A percentile compares a stretch with the other conserved stretches of the same genome.
These are phyloP conservation scores for Pulveroboletus sp. DNA, from an alignment of 768 basidiomycete species.

Conservation along the genomic window DNA sequence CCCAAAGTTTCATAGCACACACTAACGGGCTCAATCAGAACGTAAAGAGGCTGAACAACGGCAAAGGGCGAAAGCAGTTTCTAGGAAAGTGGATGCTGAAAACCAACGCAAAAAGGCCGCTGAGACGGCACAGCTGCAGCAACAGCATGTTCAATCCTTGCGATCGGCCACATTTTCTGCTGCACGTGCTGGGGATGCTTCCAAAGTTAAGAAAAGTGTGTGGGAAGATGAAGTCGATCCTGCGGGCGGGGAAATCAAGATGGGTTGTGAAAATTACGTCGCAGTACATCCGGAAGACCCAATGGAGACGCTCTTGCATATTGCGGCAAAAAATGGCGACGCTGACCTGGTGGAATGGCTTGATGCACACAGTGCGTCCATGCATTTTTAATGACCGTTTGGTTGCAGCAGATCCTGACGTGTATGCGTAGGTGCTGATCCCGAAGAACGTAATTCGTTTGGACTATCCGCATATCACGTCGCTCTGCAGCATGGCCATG, in stretches of 20 bases:
- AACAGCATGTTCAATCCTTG: constrained; percentile 49
- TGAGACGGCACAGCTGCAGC: constrained; percentile 44
- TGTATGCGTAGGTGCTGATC: constrained; percentile 56
- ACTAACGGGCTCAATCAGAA: constrained; percentile 30
- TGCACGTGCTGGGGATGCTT: constrained; percentile 52
- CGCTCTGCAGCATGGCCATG: constrained; percentile 52
- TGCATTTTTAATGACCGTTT: constrained; percentile 22
- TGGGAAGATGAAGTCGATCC: constrained; percentile 73
- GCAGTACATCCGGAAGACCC: constrained; percentile 46
- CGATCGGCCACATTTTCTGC: constrained; percentile 67
- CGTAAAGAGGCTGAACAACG: constrained; percentile 55
- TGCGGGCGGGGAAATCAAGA: constrained; percentile 65
- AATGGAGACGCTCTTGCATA: constrained; percentile 70
- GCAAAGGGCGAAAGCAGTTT: constrained; percentile 51
- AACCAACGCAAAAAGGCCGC: constrained; percentile 46
- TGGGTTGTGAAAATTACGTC: constrained; percentile 52
- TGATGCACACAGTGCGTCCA: constrained; percentile 61
- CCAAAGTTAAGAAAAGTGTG: constrained; percentile 58
- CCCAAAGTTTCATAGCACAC: constrained; percentile 3
- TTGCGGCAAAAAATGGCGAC: constrained; percentile 57
- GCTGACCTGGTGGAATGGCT: constrained; percentile 64
- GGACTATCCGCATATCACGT: constrained; percentile 66
- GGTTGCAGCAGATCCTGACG: constrained; percentile 17
- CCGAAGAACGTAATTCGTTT: constrained; percentile 62
- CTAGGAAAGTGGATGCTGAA: constrained; percentile 56